A percentile compares a stretch with the other conserved stretches of the same genome.
Conservation (phyloP, 2,329 filamentous ascomycete genomes). For the Fusarium sp. region DNA sequence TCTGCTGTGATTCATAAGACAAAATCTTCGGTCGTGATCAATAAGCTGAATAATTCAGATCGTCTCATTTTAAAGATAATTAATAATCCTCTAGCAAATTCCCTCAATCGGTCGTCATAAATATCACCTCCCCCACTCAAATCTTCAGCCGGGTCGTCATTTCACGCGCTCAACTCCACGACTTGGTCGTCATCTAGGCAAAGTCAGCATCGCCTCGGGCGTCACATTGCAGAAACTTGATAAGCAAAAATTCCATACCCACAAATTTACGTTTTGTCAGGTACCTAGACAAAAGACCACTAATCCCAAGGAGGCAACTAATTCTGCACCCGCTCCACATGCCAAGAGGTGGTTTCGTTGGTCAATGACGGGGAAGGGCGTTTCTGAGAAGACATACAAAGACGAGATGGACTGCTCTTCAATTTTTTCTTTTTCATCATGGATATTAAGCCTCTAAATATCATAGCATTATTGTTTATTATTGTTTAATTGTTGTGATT, state of each 20-base stretch:
- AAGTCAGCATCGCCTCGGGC: constrained; percentile 15
- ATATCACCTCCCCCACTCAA: constrained; percentile 8
- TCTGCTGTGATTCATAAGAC: not conserved
- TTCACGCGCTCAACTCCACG: constrained; percentile 29
- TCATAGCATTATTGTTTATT: not conserved
- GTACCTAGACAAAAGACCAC: not conserved
- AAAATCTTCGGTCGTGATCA: not conserved
- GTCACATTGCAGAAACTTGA: constrained; percentile 12
- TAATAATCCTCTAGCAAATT: constrained; percentile 1
- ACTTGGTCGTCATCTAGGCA: constrained; percentile 21
- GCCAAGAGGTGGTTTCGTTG: constrained; percentile 10
- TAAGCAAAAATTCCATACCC: too few species aligned
- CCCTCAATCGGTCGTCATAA: constrained; percentile 19
- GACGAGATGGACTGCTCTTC: constrained; percentile 18
- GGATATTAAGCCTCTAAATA: not conserved
- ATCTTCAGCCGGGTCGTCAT: constrained; percentile 25
- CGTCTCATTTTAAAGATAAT: not conserved
- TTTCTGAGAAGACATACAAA: constrained; percentile 25
- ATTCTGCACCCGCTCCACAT: constrained; percentile 17
- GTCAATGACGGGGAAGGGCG: constrained; percentile 26
- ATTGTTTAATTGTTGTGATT: not conserved
- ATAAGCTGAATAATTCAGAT: constrained; percentile 14
- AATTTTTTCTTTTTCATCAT: not conserved
- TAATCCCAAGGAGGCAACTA: constrained; percentile 33
- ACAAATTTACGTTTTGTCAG: constrained; percentile 30